Conservation (phyloP, 306 rosid species). For the Pyrus pyrifolia region DNA sequence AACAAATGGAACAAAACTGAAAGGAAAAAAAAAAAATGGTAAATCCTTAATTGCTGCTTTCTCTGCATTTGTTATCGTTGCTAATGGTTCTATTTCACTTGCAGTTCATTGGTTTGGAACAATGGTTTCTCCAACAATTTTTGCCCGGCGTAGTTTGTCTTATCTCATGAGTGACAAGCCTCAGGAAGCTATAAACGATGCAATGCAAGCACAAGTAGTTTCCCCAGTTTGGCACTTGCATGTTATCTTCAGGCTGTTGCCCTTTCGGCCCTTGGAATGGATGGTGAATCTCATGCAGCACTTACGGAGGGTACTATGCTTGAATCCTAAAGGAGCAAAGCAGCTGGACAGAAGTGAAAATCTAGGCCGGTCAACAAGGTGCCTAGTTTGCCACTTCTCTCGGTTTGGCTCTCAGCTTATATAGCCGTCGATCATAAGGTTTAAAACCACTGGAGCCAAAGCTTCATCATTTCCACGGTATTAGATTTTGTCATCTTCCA, state of each 20-base stretch:
- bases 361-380: not conserved
- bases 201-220: conserved; percentile 63
- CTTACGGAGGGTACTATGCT: conserved; percentile 55
- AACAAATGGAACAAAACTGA: no score
- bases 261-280: conserved; percentile 51
- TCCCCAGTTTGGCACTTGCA: conserved; percentile 77
- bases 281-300: conserved; percentile 41
- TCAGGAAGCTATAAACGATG: conserved; percentile 60
- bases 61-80: not conserved
- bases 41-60: not conserved
- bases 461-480: not conserved
- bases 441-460: not conserved
- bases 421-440: not conserved
- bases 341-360: conserved; percentile 43
- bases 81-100: conserved; percentile 3
- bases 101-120: conserved; percentile 64
- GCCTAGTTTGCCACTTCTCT: not conserved
- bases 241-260: conserved; percentile 75
- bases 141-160: conserved; percentile 55
- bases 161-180: conserved; percentile 59
- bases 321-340: conserved; percentile 43
- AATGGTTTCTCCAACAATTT: conserved; percentile 67
- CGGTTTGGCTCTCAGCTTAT: not conserved
- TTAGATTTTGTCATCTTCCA: no score
- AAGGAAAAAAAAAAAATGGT: no score